These are phyloP conservation scores for Ophiostoma angusticollis DNA, from an alignment of 2,329 filamentous ascomycete genomes.

Conservation along the genomic window DNA sequence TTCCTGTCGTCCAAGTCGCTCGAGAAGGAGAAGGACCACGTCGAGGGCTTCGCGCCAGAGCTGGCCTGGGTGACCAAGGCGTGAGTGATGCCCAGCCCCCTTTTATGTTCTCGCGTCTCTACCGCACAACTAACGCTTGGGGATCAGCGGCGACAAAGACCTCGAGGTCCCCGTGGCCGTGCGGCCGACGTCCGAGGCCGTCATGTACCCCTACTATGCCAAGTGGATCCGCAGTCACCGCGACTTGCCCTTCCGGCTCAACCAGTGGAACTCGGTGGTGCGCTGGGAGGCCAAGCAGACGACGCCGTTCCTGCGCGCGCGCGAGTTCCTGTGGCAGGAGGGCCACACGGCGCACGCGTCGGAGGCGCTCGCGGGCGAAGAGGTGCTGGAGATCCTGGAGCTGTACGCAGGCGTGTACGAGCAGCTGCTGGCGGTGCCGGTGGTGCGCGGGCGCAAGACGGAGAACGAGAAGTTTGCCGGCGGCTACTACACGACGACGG, in stretches of 20 bases:
- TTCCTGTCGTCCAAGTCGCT: slow-evolving; percentile 89
- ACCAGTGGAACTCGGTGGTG: slow-evolving; percentile 86
- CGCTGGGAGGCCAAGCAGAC: slow-evolving; percentile 96
- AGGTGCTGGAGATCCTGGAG: slow-evolving; percentile 88
- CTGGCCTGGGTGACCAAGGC: slow-evolving; percentile 81
- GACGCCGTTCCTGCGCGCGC: slow-evolving; percentile 73
- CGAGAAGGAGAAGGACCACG: slow-evolving; percentile 81
- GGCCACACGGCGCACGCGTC: slow-evolving; percentile 84
- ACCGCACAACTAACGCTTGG: slow-evolving; percentile 8
- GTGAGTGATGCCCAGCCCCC: slow-evolving; percentile 38
- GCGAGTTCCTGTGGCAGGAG: slow-evolving; percentile 98
- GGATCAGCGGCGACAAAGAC: slow-evolving; percentile 76
- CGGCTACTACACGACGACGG: slow-evolving; percentile 90
- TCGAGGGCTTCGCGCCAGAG: slow-evolving; percentile 95
- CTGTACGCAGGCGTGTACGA: slow-evolving; percentile 88
- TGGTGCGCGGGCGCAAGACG: slow-evolving; percentile 88
- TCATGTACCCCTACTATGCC: slow-evolving; percentile 93
- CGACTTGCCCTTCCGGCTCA: slow-evolving; percentile 83
- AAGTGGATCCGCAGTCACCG: slow-evolving; percentile 96
- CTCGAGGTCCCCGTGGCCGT: slow-evolving; percentile 68
- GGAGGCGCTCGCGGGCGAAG: slow-evolving; percentile 64
- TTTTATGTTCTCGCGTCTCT: slow-evolving; percentile 8
- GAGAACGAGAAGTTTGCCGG: slow-evolving; percentile 98
- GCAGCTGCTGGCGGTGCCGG: slow-evolving; percentile 83
- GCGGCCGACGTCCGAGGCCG: slow-evolving; percentile 57